These are phyloP conservation scores for Phialophora tarda DNA, from an alignment of 2,329 filamentous ascomycete species.

Conservation along the genomic window DNA sequence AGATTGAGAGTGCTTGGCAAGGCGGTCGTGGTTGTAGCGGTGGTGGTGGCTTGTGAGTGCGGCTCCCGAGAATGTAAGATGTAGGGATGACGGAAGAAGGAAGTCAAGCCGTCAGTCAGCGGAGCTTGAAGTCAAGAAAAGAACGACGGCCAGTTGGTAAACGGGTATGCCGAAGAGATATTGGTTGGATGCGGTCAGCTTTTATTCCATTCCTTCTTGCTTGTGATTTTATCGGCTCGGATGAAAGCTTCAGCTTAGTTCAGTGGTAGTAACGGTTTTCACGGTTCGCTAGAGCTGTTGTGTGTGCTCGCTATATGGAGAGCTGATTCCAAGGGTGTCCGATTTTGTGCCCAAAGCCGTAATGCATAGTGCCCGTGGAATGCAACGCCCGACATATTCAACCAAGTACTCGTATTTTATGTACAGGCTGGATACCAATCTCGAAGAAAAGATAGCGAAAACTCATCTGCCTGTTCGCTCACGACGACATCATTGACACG, in stretches of 20 bases:
- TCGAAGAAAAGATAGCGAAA: too few species aligned
- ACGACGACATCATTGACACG: neutral
- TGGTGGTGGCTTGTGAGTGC: neutral
- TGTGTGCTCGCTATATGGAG: neutral
- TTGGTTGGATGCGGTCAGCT: neutral
- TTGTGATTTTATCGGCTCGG: neutral
- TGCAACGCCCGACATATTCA: neutral
- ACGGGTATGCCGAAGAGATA: neutral
- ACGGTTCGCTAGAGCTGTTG: neutral
- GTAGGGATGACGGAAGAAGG: neutral
- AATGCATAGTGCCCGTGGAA: neutral
- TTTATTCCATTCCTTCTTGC: neutral
- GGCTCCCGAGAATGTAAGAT: too few species aligned
- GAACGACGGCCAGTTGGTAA: neutral
- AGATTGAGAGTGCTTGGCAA: conserved; percentile 35
- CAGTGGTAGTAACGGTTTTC: neutral
- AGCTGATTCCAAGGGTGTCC: neutral
- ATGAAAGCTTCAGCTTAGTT: neutral
- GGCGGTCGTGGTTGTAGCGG: neutral
- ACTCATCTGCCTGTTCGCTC: too few species aligned
- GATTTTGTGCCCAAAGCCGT: neutral
- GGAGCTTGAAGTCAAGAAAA: neutral
- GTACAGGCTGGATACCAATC: too few species aligned
- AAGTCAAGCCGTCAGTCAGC: neutral
- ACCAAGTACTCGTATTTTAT: neutral